Evolutionary conservation across 768 basidiomycete species (phyloP), one percentile per base, ranked within the genome.

Genomic region (Psilocybe azurescens): DNA sequence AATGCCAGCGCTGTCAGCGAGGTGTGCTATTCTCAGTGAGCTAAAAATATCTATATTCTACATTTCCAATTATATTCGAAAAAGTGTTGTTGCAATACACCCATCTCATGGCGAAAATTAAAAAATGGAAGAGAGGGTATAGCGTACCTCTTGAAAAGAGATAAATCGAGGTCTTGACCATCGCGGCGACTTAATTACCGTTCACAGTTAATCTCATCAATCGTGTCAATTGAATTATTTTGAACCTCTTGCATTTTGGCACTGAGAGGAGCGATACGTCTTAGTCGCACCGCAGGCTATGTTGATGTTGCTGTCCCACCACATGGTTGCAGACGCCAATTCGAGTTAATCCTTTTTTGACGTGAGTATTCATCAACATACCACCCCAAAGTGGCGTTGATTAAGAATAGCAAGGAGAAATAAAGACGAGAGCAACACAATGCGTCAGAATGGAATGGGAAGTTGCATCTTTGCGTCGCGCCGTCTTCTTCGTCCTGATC

Each of bases 351-450:
- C 33, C 44, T 44, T 29, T 5, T 55, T 30, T 47, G 52, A 48
- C 59, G 59, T 60, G 59, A 60, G 59, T 44, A 60, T 49, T 3
- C 48, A 56, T 58, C 57, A 58, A 18, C 3, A 33, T 32, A 49
- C 28, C 18, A 28, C 32, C 56, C 39, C 14, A 30, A 55, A 55
- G 24, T 28, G 39, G 50, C 50, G 24, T 52, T 52, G 24, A 44
- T 30, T 29, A 33, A 52, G 28, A 16, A 52, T 32, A 52, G 32
- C 7, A 36, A 36, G 11, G 33, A 36, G 33, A 36, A 36, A 36
- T 36, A 36, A 36, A 1, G 33, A 11, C 33, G 33, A 13, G 28
- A 13, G 50, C 50, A 30, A 30, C 29, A 30, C 20, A 52, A 52
- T 29, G 11, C 41, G 41, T 44, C 41, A 36, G 33, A 7, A 24